Conservation (phyloP, 2,329 filamentous ascomycete species). For the Cladosporium sp. region DNA sequence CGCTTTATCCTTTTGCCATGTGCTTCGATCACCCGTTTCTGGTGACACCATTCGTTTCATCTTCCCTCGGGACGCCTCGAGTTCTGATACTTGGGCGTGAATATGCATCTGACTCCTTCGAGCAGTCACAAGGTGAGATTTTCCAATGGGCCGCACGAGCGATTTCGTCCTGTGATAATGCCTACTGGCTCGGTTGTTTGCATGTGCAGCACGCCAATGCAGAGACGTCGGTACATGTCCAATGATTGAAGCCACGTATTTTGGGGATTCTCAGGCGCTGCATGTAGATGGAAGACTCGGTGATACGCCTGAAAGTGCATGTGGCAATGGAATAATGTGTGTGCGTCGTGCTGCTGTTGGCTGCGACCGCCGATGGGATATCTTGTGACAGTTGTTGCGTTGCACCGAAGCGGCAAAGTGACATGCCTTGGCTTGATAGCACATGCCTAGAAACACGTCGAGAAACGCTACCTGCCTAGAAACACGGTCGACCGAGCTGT, state of each 20-base stretch:
- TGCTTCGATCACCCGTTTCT: background rate
- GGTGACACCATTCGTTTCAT: background rate
- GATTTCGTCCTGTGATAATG: background rate
- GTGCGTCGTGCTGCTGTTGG: background rate
- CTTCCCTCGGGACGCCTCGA: background rate
- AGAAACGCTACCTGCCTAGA: background rate
- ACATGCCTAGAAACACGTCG: background rate
- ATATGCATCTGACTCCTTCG: background rate
- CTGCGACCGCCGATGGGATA: background rate
- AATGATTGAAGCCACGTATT: slow-evolving; percentile 9
- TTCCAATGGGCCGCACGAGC: background rate
- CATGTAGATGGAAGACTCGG: background rate
- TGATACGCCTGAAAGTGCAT: background rate
- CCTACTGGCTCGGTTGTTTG: slow-evolving; percentile 1
- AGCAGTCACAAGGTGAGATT: background rate
- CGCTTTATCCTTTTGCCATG: background rate
- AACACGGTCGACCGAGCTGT: background rate
- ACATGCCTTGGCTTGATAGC: background rate
- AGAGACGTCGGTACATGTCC: slow-evolving; percentile 3
- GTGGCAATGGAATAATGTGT: background rate
- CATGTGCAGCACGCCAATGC: slow-evolving; percentile 6
- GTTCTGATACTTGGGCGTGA: background rate
- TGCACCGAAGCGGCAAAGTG: background rate
- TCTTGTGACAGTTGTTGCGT: background rate
- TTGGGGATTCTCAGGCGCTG: background rate